Evolutionary conservation across 441 rosid genomes (phyloP), one percentile per base, ranked within the genome.

Genomic region (Arabidopsis hybrid): DNA sequence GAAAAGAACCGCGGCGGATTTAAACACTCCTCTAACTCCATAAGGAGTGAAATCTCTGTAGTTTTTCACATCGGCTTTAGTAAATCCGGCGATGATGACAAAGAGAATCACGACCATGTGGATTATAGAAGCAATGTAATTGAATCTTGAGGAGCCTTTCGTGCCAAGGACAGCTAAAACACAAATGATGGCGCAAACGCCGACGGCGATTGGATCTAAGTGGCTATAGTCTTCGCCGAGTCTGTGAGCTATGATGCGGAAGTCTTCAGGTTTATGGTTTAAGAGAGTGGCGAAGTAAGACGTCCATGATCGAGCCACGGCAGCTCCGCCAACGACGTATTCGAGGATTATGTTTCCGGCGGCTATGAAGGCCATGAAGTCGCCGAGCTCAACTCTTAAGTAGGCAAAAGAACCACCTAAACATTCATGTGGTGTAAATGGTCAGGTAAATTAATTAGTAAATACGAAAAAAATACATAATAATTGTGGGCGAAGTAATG

Each of bases 351-450:
- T 90, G 83, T 92, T 92, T 52, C 95, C 97, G 4, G 95, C 96
- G 0, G 93, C 92, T 0, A 92, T 81, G 84, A 89, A 92, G 16
- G 97, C 97, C 73, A 88, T 55, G 76, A 91, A 92, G 67, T 92
- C 98, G 11, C 98, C 97, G 2, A 92, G 83, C 81, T 92, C 97
- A 9, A 92, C 89, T 66, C 97, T 78, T 34, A 92, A 69, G 78
- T 90, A 92, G 7, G 95, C 97, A 65, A 90, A 92, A 18, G 96
- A 92, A 10, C 98, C 98, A 43, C 99, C 98, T 85, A 56, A 12
- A 50, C 32, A 70, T 18, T 46, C 38, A 62, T 31, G 52, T 21
- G 11, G 35, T 36, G 9, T 35, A 8, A 60, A 67, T 51, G 8
- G 29, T 56, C n/a, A 66, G 6, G 18, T 49, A 9, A 4, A 13